Base-by-base conservation (phyloP, 2,329 filamentous ascomycete genomes). In the Neonectria coccinea region DNA sequence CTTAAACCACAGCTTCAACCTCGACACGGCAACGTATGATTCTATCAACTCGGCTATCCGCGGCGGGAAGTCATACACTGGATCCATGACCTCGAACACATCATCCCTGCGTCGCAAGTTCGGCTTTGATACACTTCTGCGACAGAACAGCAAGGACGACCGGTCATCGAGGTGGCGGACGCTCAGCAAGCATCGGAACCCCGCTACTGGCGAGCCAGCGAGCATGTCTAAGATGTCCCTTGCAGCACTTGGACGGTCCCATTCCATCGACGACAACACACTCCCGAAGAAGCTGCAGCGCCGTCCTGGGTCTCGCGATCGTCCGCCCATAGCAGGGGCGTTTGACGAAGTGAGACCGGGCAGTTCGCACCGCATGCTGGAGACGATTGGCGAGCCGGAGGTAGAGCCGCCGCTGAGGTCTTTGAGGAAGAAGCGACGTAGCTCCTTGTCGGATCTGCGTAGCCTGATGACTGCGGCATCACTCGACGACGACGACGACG, bases 401-500 rank as follows among this genome's bases (percentile, higher is more conserved):
- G 79, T 78, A 16, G 83, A 85, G 5, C 67, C 72, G 9, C 68
- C 76, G 4, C 65, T 75, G 1, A 85, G 81, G 69, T 76, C 77
- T n/a, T 80, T 83, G 48, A 89, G 87, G 76, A 94, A 90, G 68
- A 97, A 97, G 82, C 87, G 95, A 59, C 90, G 95, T 76, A 97
- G 94, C 80, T 97, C 94, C 27, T 81, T 98, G 45, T 97, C 94
- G 5, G 95, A 98, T 77, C 84, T 98, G 52, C 91, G 89, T 70
- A 85, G 83, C 60, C 82, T 92, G 18, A 89, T 95, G 79, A 86
- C 85, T 44, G 84, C 88, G 59, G 84, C 89, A 9, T 85, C 82
- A 11, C 78, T 90, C 12, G 77, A 79, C 25, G 76, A 79, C 1
- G 70, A 79, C 1, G 70, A 79, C 1, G 70, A 77, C 29, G 75